Evolutionary conservation across 2,329 filamentous ascomycete genomes (phyloP), one percentile per base, ranked within the genome.

Genomic region (Lasiodiplodia gonubiensis): DNA sequence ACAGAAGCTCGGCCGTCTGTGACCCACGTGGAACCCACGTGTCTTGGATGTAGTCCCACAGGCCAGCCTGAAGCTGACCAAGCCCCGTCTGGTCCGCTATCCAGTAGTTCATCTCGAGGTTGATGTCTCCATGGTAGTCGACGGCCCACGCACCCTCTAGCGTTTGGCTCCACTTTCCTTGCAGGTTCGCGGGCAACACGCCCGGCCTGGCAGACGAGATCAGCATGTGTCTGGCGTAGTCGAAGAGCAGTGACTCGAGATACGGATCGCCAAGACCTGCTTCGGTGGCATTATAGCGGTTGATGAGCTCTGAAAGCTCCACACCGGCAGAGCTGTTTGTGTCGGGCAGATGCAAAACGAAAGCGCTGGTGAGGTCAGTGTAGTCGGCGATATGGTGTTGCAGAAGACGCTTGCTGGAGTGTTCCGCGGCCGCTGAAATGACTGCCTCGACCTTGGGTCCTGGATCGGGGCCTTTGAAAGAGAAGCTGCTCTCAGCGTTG

Each of bases 21-120:
- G 76, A 76, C 0, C 86, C 86, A 0, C 85, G 79, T 0, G 85
- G 84, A 0, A 82, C 80, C 84, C 85, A 87, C 0, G 80, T 87
- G 21, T 86, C 75, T 5, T 77, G 69, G 76, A 89, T 87, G 66
- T 85, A 87, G 8, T 83, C 76, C 81, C 84, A 88, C 0, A 86
- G 73, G 0, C 83, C 80, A 0, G 75, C 72, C 55, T 85, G 80
- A 0, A 85, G 78, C 2, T 75, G 76, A 0, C 79, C 80, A 0
- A 88, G 75, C 0, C 85, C 85, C 0, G 84, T 86, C 64, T 85
- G 80, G 39, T 67, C 54, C 10, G 57, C 54, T 35, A 37, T 78
- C 86, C 86, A 89, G 70, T 88, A 82, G 68, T 88, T 88, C 86
- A 88, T 88, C 70, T 89, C 85, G 0, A 88, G 67, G 67, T 88